phyloP scores from a whole-genome alignment of 768 basidiomycete genomes.

The Calocybe cyanea region DNA sequence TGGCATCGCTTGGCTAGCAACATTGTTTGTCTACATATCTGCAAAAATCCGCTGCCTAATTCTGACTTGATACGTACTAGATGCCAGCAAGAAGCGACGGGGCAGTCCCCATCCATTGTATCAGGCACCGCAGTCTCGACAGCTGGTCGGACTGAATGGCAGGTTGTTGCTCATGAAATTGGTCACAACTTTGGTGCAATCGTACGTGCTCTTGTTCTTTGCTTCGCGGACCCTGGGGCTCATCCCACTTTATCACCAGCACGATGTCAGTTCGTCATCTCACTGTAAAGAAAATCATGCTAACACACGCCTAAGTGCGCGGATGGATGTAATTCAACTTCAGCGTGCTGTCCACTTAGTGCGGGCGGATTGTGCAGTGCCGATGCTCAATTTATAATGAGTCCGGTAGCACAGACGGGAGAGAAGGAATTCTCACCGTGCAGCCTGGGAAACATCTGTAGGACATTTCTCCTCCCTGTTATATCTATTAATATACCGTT shows the following conservation, averaged over 20 bases:
- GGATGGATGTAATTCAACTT: conserved; percentile 53
- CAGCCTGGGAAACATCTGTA: conserved; percentile 82
- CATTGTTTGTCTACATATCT: conserved; percentile 44
- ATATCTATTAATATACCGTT: not conserved
- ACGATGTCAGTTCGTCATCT: conserved; percentile 42
- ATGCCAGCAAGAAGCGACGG: conserved; percentile 53
- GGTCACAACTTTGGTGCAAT: conserved; percentile 91
- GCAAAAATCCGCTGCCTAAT: not conserved
- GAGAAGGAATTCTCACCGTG: conserved; percentile 77
- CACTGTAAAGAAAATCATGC: not conserved
- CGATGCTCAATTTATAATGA: conserved; percentile 76
- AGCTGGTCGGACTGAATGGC: conserved; percentile 73
- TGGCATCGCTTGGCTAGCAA: conserved; percentile 87
- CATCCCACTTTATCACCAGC: conserved; percentile 33
- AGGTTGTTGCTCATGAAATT: conserved; percentile 79
- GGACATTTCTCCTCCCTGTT: conserved; percentile 18
- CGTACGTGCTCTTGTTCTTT: conserved; percentile 38
- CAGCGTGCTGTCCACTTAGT: conserved; percentile 67
- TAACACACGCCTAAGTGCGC: conserved; percentile 45
- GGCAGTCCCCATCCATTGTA: conserved; percentile 45
- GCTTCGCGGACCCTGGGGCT: conserved; percentile 4
- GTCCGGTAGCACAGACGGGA: conserved; percentile 59
- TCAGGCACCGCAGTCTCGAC: conserved; percentile 85
- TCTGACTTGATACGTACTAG: conserved; percentile 24
- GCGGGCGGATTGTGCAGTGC: conserved; percentile 55